phyloP scores from a whole-genome alignment of 192 early-diverging fungal species.

The Backusella parvicylindrica region DNA sequence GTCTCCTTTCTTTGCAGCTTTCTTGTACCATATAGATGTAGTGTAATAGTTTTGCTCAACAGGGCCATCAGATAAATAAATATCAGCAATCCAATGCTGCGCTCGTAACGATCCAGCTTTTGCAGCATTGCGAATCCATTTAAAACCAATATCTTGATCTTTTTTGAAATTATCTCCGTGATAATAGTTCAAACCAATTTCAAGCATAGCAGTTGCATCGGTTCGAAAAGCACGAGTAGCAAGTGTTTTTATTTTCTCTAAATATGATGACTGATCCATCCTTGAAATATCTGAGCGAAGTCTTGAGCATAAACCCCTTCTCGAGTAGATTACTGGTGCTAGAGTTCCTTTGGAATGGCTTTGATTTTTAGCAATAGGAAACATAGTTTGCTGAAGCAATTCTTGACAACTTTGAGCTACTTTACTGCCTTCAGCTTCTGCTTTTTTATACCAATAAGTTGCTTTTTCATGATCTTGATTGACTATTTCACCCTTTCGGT shows the following conservation, averaged over 20 bases:
- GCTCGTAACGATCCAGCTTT: neutral
- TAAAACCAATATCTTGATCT: neutral
- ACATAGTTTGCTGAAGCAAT: neutral
- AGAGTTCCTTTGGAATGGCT: too few species aligned
- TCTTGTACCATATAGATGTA: constrained; percentile 26
- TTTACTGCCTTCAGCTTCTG: neutral
- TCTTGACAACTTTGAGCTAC: neutral
- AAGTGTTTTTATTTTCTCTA: neutral
- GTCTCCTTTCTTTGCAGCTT: constrained; percentile 18
- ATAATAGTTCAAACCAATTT: neutral
- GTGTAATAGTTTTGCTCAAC: neutral
- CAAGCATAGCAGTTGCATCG: neutral
- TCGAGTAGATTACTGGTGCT: neutral
- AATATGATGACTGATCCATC: neutral
- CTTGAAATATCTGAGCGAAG: neutral
- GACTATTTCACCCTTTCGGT: neutral
- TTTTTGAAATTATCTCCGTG: neutral
- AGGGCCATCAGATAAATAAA: neutral
- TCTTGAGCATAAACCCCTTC: neutral
- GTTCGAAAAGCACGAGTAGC: neutral
- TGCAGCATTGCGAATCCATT: neutral
- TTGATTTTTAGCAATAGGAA: too few species aligned
- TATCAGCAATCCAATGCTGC: neutral
- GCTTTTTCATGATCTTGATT: neutral
- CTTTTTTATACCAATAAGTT: neutral